These are phyloP conservation scores for Euphorbia pulcherrima DNA, from an alignment of 345 rosid genomes.

Conservation along the genomic window DNA sequence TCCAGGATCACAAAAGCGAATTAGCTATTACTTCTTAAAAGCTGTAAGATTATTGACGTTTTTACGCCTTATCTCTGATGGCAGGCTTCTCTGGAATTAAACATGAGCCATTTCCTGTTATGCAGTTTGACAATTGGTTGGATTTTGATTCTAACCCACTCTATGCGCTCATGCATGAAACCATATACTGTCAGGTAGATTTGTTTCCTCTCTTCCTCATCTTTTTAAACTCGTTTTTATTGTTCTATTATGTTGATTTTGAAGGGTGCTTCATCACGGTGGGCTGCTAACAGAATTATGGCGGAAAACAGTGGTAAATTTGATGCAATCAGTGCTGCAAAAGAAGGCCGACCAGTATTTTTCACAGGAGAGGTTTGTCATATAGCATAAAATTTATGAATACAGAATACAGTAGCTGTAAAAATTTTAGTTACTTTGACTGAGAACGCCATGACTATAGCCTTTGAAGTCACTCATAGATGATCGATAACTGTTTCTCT, in stretches of 20 bases:
- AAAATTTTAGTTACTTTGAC: not conserved
- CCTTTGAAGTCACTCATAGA: not conserved
- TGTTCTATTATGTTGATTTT: constrained; percentile 9
- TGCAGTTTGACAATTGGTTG: constrained; percentile 76
- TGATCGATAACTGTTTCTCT: not conserved
- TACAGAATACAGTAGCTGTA: not conserved
- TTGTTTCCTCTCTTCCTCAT: constrained; percentile 10
- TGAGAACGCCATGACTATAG: not conserved
- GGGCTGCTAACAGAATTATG: constrained; percentile 71
- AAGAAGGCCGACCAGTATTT: constrained; percentile 62
- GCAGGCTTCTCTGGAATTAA: constrained; percentile 3
- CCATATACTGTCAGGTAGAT: constrained; percentile 81
- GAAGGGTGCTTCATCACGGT: constrained; percentile 73
- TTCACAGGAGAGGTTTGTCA: constrained; percentile 79
- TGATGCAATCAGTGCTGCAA: constrained; percentile 65
- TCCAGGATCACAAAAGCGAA: constrained; percentile 57
- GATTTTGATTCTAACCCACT: constrained; percentile 81
- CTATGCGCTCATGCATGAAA: constrained; percentile 71
- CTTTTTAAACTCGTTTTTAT: not conserved
- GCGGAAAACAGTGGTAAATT: constrained; percentile 44
- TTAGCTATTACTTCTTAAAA: constrained; percentile 69
- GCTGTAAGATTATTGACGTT: constrained; percentile 45
- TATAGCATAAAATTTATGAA: not conserved
- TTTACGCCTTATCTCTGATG: constrained; percentile 7
- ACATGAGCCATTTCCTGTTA: constrained; percentile 12